phyloP scores from a whole-genome alignment of 2,329 filamentous ascomycete genomes.

The Helotiales sp. region DNA sequence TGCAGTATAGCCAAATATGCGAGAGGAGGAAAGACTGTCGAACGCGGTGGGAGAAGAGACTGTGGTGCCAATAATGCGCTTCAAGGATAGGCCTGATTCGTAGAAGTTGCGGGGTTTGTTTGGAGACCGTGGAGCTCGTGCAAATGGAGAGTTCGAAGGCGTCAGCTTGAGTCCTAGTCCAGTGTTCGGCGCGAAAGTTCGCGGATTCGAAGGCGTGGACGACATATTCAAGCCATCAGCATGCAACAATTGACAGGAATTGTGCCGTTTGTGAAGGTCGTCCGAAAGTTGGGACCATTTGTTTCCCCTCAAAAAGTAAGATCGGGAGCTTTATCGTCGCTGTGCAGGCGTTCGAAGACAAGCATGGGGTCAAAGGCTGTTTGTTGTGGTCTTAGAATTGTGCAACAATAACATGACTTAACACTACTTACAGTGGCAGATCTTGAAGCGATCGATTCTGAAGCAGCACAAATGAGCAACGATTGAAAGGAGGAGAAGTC shows the following conservation, averaged over 20 bases:
- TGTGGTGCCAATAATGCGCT: slow-evolving; percentile 88
- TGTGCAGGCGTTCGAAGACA: slow-evolving; percentile 11
- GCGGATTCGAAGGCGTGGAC: slow-evolving; percentile 35
- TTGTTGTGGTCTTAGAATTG: slow-evolving; percentile 16
- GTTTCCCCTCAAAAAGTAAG: slow-evolving; percentile 8
- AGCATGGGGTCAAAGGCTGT: slow-evolving; percentile 22
- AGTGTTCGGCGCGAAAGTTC: slow-evolving; percentile 34
- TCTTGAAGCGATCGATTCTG: slow-evolving; percentile 14
- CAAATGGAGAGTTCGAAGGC: slow-evolving; percentile 73
- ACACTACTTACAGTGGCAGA: slow-evolving; percentile 21
- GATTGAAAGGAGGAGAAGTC: slow-evolving; percentile 8
- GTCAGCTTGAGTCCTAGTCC: slow-evolving; percentile 59
- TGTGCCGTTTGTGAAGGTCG: background rate
- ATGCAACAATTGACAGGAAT: slow-evolving; percentile 17
- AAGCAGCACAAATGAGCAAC: background rate
- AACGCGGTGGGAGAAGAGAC: slow-evolving; percentile 83
- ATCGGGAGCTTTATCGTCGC: slow-evolving; percentile 16
- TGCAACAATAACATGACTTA: background rate
- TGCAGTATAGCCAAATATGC: slow-evolving; percentile 83
- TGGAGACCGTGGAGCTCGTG: slow-evolving; percentile 64
- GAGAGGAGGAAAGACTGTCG: slow-evolving; percentile 70
- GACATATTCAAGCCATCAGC: slow-evolving; percentile 36
- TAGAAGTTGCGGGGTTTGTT: slow-evolving; percentile 44
- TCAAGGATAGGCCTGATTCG: slow-evolving; percentile 68
- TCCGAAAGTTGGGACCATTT: slow-evolving; percentile 9